A percentile compares a stretch with the other conserved stretches of the same genome.
These are phyloP conservation scores for Ceriops zippeliana DNA, from an alignment of 345 rosid species.

Conservation along the genomic window DNA sequence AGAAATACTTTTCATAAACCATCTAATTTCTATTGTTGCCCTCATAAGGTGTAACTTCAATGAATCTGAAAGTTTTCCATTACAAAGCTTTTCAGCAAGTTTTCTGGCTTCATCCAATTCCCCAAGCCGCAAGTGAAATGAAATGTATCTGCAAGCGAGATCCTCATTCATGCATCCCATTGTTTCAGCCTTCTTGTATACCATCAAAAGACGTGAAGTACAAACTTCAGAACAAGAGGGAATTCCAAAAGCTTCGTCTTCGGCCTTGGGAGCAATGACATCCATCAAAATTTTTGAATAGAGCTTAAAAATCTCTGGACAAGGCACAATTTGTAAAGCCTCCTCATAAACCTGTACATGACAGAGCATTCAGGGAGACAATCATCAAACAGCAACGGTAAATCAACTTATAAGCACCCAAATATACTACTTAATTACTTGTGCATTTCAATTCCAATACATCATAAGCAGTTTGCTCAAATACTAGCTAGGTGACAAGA, in stretches of 20 bases:
- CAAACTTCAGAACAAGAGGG: constrained; percentile 28
- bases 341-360: constrained; percentile 76
- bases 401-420: too few relatives aligned
- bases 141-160: constrained; percentile 62
- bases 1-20: constrained; percentile 27
- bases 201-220: constrained; percentile 42
- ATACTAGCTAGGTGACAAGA: background rate
- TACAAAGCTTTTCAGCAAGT: constrained; percentile 58
- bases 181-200: constrained; percentile 66
- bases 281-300: constrained; percentile 64
- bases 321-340: constrained; percentile 51
- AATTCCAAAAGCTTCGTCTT: constrained; percentile 19
- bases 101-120: constrained; percentile 54
- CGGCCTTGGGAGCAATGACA: constrained; percentile 33
- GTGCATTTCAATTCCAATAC: background rate
- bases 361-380: constrained; percentile 6
- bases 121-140: constrained; percentile 60
- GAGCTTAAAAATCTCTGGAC: constrained; percentile 50
- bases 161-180: constrained; percentile 57
- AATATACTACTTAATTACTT: too few relatives aligned
- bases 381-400: background rate
- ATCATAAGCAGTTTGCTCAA: background rate
- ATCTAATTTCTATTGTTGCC: constrained; percentile 54
- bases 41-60: constrained; percentile 59
- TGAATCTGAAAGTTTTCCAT: constrained; percentile 49